Base-by-base conservation (phyloP, 768 basidiomycete genomes). In the Lactifluus subvellereus region DNA sequence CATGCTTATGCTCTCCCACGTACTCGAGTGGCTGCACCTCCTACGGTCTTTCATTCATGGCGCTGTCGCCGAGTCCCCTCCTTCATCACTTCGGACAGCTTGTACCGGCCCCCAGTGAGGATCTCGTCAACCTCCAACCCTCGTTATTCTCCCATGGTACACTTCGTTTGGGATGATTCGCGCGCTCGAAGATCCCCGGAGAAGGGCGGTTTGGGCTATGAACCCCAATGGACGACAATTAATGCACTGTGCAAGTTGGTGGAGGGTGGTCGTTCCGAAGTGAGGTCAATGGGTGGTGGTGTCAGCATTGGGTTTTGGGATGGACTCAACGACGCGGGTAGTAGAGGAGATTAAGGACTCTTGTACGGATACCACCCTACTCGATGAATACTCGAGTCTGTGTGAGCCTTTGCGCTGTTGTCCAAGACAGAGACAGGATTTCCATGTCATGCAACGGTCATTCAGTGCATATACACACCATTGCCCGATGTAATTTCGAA, bases 1-100 rank as follows among this genome's bases (percentile, higher is more conserved):
- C 30, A 84, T 90, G 84, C 79, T 91, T 20, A 64, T 78, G n/a
- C 33, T 89, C n/a, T 78, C 88, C 40, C 77, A 85, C 51, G 33
- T 83, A 11, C 74, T 91, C 47, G 86, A 88, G 69, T 80, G 83
- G 49, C 68, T 77, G 50, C 68, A 78, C 37, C 70, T 84, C 52
- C 69, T 77, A 4, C 66, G 42, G 30, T 51, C 54, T 16, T 60
- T 60, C 40, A 10, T 47, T 60, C 40, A 10, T 47, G 3, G n/a
- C 10, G 48, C 67, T 4, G 71, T 69, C 73, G 7, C 62, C 68
- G 43, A 72, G 71, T 7, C 66, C 69, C 37, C 65, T 77, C 16
- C 53, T 70, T 57, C 70, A 70, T 50, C 45, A 65, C 13, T 64
- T 85, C 43, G 77, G 65, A 35, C 54, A 55, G 56, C 53, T 71